Evolutionary conservation across 768 basidiomycete species (phyloP).

Genomic region (Porpolomopsis calyptriformis): DNA sequence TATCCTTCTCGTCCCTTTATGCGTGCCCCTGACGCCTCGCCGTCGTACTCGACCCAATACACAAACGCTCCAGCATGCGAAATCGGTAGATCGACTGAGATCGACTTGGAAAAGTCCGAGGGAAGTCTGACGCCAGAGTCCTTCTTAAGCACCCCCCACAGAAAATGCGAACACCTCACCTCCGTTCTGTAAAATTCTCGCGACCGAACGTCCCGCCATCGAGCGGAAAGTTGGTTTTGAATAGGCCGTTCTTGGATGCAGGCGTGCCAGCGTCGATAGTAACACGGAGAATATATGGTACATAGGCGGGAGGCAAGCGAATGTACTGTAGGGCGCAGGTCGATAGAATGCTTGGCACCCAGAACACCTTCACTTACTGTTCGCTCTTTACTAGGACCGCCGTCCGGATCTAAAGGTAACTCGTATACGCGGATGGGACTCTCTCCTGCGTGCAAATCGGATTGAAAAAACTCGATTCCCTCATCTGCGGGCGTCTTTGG

Average conservation of each 20-base stretch:
- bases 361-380: conserved; percentile 42
- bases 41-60: conserved; percentile 90
- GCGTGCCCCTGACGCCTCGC: conserved; percentile 44
- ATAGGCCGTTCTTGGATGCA: conserved; percentile 79
- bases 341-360: conserved; percentile 8
- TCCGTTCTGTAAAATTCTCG: conserved; percentile 60
- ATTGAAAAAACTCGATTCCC: conserved; percentile 79
- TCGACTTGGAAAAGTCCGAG: conserved; percentile 77
- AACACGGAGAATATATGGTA: conserved; percentile 85
- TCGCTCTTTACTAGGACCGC: conserved; percentile 78
- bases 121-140: conserved; percentile 54
- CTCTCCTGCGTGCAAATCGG: conserved; percentile 39
- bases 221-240: conserved; percentile 95
- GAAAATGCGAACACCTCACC: conserved; percentile 28
- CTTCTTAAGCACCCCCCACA: neutral
- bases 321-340: conserved; percentile 56
- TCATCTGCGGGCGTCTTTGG: conserved; percentile 92
- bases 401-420: conserved; percentile 78
- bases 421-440: conserved; percentile 75
- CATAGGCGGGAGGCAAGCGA: conserved; percentile 83
- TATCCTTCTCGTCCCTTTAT: conserved; percentile 81
- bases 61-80: conserved; percentile 94
- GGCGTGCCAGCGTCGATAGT: conserved; percentile 88
- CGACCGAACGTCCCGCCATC: conserved; percentile 83
- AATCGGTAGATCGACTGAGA: conserved; percentile 91